Evolutionary conservation across 2,329 filamentous ascomycete genomes (phyloP).

Genomic region (Dothistroma pini): DNA sequence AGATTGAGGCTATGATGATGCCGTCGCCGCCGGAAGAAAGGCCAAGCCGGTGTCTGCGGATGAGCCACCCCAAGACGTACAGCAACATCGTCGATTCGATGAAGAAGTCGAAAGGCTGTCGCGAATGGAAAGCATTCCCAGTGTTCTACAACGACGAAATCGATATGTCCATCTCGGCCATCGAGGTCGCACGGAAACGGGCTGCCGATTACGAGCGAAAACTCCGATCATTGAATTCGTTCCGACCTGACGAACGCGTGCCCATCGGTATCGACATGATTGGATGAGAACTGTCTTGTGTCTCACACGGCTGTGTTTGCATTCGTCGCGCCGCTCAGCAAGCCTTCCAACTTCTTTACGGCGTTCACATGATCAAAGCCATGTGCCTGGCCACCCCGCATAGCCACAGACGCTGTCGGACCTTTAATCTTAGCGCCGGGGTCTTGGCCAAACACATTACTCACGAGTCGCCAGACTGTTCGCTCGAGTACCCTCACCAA

Average conservation of each 20-base stretch:
- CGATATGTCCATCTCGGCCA: conserved; percentile 29
- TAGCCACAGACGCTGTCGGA: not conserved
- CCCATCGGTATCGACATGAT: conserved; percentile 28
- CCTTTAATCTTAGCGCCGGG: not conserved
- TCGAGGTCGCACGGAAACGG: conserved; percentile 27
- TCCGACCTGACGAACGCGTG: conserved; percentile 16
- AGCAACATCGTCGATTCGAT: conserved; percentile 33
- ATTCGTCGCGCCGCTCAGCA: not conserved
- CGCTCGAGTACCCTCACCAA: not conserved
- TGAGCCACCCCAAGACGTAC: conserved; percentile 33
- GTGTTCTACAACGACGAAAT: conserved; percentile 34
- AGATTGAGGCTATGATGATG: conserved; percentile 37
- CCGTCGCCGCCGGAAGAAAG: conserved; percentile 26
- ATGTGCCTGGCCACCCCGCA: not conserved
- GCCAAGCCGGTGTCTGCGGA: conserved; percentile 30
- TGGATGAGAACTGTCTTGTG: conserved; percentile 15
- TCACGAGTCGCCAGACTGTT: conserved; percentile 1
- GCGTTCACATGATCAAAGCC: not conserved
- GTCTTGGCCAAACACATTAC: not conserved
- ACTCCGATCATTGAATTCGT: conserved; percentile 25
- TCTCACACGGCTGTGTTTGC: not conserved
- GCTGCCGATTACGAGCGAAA: conserved; percentile 29
- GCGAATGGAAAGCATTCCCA: conserved; percentile 34
- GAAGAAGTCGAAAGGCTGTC: conserved; percentile 31
- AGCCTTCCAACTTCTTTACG: not conserved